Evolutionary conservation across 257 asterid species (phyloP), one percentile per base, ranked within the genome.

Genomic region (Penstemon eatonii): DNA sequence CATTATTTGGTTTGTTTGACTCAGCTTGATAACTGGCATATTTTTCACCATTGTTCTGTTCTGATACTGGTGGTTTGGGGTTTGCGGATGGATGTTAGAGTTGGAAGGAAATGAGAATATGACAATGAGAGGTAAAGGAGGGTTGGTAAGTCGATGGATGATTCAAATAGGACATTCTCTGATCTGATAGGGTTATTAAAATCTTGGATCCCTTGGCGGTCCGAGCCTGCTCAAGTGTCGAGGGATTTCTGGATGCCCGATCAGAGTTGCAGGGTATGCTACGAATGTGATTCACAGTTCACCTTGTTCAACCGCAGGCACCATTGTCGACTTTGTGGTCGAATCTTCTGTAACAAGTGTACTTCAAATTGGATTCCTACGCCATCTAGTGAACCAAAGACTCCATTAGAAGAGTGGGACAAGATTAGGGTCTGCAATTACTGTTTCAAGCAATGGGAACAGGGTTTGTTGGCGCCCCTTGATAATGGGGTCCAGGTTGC

Each of bases 201-300:
- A 79, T 81, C 92, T 43, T 93, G 99, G 99, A 60, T 87, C 69
- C 89, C 89, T 74, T 77, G 89, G 88, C 84, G 87, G 77, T 70
- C 85, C 36, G 93, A 86, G 76, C 93, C 95, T 53, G 80, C 89
- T 66, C 81, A 88, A 62, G 84, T 83, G 78, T 87, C 96, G 6
- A 85, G 95, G 86, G 99, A 90, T 77, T 93, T 93, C 73, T 93
- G 99, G 99, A 93, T 93, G 97, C 99, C 97, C 71, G 99, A 93
- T 73, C 79, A 85, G 79, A 93, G 96, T 66, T 93, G 99, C 85
- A 82, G 85, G 84, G 97, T 93, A 45, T 93, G 99, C 83, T 93
- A 93, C 72, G 97, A 93, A 65, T 93, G 99, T 80, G 99, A 93
- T 83, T 74, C 92, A 1, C 87, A 83, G 53, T 93, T 93, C 83